Evolutionary conservation across 2,329 filamentous ascomycete genomes (phyloP).

Genomic region (Apiospora malaysiana): DNA sequence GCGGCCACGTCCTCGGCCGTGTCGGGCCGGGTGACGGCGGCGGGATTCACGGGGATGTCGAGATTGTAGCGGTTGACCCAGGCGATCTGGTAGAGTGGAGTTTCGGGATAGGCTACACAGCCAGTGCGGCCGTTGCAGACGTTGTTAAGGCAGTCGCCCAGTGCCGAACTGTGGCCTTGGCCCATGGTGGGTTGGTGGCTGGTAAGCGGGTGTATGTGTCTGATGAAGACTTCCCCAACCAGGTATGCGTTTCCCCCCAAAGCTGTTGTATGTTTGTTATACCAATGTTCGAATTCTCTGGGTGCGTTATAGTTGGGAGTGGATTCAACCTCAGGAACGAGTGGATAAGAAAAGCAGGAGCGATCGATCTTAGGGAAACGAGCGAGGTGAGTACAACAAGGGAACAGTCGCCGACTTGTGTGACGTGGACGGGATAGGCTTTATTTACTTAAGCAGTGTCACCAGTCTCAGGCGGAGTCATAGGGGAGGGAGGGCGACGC

Average conservation of each 20-base stretch:
- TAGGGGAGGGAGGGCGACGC: neutral
- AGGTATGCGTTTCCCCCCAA: neutral
- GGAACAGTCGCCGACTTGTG: neutral
- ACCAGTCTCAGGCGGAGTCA: neutral
- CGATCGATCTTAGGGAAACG: neutral
- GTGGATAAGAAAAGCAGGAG: neutral
- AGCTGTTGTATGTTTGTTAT: neutral
- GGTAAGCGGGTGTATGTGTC: neutral
- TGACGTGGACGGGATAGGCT: neutral
- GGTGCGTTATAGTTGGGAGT: neutral
- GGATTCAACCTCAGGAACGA: neutral
- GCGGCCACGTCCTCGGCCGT: constrained; percentile 59
- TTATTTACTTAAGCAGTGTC: neutral
- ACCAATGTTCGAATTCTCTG: neutral
- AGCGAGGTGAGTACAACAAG: neutral
- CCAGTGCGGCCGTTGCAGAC: constrained; percentile 51
- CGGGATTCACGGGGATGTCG: constrained; percentile 54
- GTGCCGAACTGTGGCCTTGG: constrained; percentile 45
- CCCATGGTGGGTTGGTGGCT: constrained; percentile 45
- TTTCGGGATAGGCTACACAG: constrained; percentile 54
- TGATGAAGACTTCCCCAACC: neutral
- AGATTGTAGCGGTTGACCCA: constrained; percentile 63
- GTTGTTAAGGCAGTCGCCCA: constrained; percentile 52
- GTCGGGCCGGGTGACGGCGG: constrained; percentile 61
- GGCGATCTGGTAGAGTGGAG: constrained; percentile 49